Percentiles rank a stretch among this genome's conserved stretches.
Conservation (phyloP, 2,329 filamentous ascomycete genomes). For the Pseudogymnoascus sp. region DNA sequence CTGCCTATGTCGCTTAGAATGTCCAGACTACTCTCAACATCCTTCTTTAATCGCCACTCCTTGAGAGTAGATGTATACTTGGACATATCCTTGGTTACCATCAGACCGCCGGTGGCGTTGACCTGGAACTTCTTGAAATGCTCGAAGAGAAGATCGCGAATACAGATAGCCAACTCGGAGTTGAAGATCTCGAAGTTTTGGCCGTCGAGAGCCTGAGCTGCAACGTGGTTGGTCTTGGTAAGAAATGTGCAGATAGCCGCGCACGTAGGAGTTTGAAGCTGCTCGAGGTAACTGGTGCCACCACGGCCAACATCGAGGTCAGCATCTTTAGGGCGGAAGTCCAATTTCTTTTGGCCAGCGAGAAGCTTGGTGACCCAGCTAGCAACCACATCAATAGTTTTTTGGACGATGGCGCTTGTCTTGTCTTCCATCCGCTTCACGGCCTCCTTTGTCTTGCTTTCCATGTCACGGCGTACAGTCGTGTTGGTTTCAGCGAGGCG, state of each 20-base stretch:
- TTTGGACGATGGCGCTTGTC: slow-evolving; percentile 60
- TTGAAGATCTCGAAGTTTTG: slow-evolving; percentile 76
- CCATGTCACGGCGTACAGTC: slow-evolving; percentile 69
- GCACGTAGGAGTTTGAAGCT: slow-evolving; percentile 80
- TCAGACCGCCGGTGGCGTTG: slow-evolving; percentile 84
- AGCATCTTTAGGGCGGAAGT: slow-evolving; percentile 63
- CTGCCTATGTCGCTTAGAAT: slow-evolving; percentile 89
- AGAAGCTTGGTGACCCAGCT: slow-evolving; percentile 58
- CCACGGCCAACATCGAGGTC: slow-evolving; percentile 39
- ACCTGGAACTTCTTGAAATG: slow-evolving; percentile 94
- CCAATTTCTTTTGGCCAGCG: slow-evolving; percentile 59
- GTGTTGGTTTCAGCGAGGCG: slow-evolving; percentile 84
- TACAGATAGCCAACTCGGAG: slow-evolving; percentile 72
- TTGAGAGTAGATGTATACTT: slow-evolving; percentile 83
- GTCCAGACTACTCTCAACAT: slow-evolving; percentile 65
- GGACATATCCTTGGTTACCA: slow-evolving; percentile 93
- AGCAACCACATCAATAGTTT: slow-evolving; percentile 57
- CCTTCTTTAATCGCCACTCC: slow-evolving; percentile 67
- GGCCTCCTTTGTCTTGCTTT: slow-evolving; percentile 53
- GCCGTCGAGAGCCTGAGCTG: slow-evolving; percentile 66
- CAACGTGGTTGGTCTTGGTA: slow-evolving; percentile 53
- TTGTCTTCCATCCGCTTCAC: slow-evolving; percentile 60
- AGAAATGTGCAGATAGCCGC: slow-evolving; percentile 75
- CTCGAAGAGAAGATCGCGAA: slow-evolving; percentile 73
- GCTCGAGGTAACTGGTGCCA: slow-evolving; percentile 52